Conservation (phyloP, 1,139 yeast species). For the Nematodospora anomalae region DNA sequence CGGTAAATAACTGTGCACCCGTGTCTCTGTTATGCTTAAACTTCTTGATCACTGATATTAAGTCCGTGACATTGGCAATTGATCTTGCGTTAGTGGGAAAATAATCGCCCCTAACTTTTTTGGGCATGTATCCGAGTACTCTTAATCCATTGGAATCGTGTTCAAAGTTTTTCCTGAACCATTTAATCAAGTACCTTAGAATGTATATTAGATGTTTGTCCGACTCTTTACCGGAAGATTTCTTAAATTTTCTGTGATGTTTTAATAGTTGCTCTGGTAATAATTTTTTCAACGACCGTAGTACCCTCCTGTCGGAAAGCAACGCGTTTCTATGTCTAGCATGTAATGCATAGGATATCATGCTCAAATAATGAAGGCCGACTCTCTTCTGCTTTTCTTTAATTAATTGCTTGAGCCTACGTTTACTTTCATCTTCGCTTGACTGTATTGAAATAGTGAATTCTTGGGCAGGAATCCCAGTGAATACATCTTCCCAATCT, state of each 20-base stretch:
- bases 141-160: conserved; percentile 35
- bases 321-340: conserved; percentile 26
- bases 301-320: conserved; percentile 22
- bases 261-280: conserved; percentile 25
- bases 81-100: conserved; percentile 23
- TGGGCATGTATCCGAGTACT: conserved; percentile 33
- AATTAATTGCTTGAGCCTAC: conserved; percentile 11
- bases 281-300: conserved; percentile 25
- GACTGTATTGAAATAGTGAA: conserved; percentile 14
- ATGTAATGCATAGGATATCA: conserved; percentile 27
- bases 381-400: conserved; percentile 15
- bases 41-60: conserved; percentile 21
- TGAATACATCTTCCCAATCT: conserved; percentile 26
- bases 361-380: conserved; percentile 27
- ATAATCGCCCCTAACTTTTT: conserved; percentile 16
- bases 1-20: conserved; percentile 39
- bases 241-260: conserved; percentile 22
- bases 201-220: conserved; percentile 32
- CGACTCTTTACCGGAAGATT: conserved; percentile 9
- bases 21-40: conserved; percentile 39
- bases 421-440: conserved; percentile 9
- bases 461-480: conserved; percentile 6
- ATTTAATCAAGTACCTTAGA: conserved; percentile 36
- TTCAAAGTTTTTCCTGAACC: conserved; percentile 39
- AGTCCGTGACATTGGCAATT: conserved; percentile 14